Percentiles rank a stretch among this genome's conserved stretches.
Conservation (phyloP, 805 yeast genomes). For the Kuraishia ogatae region DNA sequence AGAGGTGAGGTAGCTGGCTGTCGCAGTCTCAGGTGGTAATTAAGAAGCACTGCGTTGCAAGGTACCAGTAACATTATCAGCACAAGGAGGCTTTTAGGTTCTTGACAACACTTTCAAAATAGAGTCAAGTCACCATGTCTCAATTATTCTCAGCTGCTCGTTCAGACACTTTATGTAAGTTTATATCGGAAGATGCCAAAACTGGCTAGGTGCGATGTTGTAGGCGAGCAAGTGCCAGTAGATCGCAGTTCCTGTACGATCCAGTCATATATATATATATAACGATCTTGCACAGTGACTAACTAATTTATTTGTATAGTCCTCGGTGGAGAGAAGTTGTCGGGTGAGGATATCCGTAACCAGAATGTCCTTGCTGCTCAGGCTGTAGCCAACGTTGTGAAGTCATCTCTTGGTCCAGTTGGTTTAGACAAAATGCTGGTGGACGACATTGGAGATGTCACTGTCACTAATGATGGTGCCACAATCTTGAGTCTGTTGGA, state of each 20-base stretch:
- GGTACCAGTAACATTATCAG: too few species aligned
- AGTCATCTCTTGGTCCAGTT: slow-evolving; percentile 94
- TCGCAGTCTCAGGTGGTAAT: too few species aligned
- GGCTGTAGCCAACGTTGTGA: slow-evolving; percentile 76
- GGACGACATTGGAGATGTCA: slow-evolving; percentile 98
- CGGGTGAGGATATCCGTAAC: slow-evolving; percentile 94
- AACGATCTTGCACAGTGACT: not conserved
- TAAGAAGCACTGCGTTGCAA: too few species aligned
- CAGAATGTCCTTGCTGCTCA: slow-evolving; percentile 94
- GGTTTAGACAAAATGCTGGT: slow-evolving; percentile 98
- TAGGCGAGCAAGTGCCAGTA: too few species aligned
- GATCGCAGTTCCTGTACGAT: too few species aligned
- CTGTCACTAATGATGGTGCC: slow-evolving; percentile 98
- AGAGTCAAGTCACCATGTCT: not conserved
- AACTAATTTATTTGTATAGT: slow-evolving; percentile 22
- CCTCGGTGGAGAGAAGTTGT: slow-evolving; percentile 90
- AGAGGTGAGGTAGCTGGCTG: not conserved
- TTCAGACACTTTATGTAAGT: slow-evolving; percentile 76
- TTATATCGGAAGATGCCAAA: not conserved
- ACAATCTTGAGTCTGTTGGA: slow-evolving; percentile 85
- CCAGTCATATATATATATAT: too few species aligned
- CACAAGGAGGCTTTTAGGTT: not conserved
- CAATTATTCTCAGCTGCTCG: slow-evolving; percentile 66
- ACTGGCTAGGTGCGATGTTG: not conserved
- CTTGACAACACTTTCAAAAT: not conserved